Conservation (phyloP, 192 early-diverging fungal species). For the Coemansia umbellata region DNA sequence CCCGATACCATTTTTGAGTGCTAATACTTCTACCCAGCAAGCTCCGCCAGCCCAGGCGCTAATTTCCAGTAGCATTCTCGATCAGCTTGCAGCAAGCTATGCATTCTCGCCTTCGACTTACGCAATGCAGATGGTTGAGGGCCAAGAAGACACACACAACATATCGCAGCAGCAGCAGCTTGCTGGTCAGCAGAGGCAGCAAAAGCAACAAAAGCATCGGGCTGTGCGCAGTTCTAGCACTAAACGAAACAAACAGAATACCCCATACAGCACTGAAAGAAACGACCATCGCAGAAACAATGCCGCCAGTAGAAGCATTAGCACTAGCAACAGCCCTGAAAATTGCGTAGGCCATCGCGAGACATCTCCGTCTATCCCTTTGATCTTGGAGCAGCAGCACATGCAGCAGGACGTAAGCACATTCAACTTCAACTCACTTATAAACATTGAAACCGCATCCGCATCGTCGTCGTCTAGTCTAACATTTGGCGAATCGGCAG, state of each 20-base stretch:
- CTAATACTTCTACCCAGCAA: not conserved
- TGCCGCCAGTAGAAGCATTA: constrained; percentile 9
- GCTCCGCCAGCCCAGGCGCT: not conserved
- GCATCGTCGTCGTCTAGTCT: not conserved
- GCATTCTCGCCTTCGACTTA: constrained; percentile 7
- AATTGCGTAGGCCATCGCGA: constrained; percentile 3
- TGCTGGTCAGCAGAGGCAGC: not conserved
- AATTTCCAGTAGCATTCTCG: constrained; percentile 5
- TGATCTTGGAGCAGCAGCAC: constrained; percentile 26
- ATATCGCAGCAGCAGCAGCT: not conserved
- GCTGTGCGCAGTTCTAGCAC: constrained; percentile 27
- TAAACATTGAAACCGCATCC: constrained; percentile 1
- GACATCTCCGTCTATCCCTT: constrained; percentile 33
- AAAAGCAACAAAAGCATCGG: constrained; percentile 14
- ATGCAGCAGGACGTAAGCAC: not conserved
- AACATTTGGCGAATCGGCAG: not conserved
- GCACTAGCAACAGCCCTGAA: constrained; percentile 2
- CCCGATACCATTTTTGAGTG: constrained; percentile 4
- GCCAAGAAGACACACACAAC: not conserved
- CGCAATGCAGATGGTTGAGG: not conserved
- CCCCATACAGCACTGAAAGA: constrained; percentile 28
- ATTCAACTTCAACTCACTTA: not conserved
- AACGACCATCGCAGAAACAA: constrained; percentile 11
- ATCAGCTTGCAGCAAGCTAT: constrained; percentile 23
- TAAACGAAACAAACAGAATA: constrained; percentile 16